phyloP scores from a whole-genome alignment of 148 eudicot species.

The Chenopodium quinoa region DNA sequence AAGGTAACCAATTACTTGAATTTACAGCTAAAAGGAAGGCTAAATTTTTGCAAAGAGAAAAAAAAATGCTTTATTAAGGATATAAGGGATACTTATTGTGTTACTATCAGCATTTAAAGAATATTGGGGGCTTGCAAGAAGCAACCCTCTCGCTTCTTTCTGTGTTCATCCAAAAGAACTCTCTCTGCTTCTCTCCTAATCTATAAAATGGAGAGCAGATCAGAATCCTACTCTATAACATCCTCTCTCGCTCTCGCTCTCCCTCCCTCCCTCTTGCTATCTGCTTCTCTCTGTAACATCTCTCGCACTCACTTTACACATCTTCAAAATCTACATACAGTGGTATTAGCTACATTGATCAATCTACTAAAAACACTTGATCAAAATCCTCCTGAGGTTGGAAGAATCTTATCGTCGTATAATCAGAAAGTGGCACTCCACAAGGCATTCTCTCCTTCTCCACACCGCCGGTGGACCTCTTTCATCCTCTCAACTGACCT shows the following conservation, averaged over 20 bases:
- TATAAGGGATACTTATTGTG: constrained; percentile 10
- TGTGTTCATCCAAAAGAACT: constrained; percentile 7
- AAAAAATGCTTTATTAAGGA: not conserved
- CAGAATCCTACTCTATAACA: constrained; percentile 22
- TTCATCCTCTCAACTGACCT: constrained; percentile 66
- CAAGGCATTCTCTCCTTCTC: constrained; percentile 63
- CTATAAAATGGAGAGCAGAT: constrained; percentile 33
- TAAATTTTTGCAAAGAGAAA: not conserved
- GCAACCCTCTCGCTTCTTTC: constrained; percentile 14
- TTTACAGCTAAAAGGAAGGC: constrained; percentile 15
- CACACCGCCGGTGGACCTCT: constrained; percentile 75
- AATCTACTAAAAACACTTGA: constrained; percentile 18
- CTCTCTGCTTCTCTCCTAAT: constrained; percentile 13
- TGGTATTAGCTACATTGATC: constrained; percentile 30
- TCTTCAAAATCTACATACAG: constrained; percentile 26
- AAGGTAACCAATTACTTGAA: constrained; percentile 8
- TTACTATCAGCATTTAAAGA: constrained; percentile 28
- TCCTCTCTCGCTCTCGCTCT: constrained; percentile 10
- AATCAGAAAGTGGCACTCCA: constrained; percentile 59
- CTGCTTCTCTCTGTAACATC: not conserved
- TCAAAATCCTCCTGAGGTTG: constrained; percentile 33
- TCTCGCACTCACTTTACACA: constrained; percentile 22
- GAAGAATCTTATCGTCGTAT: not conserved
- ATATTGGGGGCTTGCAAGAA: constrained; percentile 12
- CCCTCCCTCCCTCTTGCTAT: not conserved